These are phyloP conservation scores for Yamadazyma sp. DNA, from an alignment of 1,139 yeast species.

Conservation along the genomic window DNA sequence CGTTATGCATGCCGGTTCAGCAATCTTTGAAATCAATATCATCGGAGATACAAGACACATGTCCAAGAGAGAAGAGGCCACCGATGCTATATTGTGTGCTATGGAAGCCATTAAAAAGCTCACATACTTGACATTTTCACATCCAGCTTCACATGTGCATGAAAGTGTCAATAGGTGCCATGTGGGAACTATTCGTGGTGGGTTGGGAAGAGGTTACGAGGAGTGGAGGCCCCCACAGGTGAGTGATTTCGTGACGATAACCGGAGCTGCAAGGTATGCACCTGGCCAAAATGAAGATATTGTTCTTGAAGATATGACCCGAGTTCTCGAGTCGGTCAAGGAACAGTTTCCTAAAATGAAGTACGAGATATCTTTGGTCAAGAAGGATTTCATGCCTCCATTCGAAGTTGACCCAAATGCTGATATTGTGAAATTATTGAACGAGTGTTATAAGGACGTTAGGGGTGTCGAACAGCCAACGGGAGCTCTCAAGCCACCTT, in stretches of 20 bases:
- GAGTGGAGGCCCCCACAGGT: constrained; percentile 25
- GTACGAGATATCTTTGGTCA: constrained; percentile 19
- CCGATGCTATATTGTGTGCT: constrained; percentile 16
- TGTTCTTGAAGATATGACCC: constrained; percentile 19
- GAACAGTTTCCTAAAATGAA: constrained; percentile 22
- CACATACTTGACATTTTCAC: constrained; percentile 16
- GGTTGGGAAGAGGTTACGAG: constrained; percentile 16
- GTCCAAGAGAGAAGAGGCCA: constrained; percentile 17
- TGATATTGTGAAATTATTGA: constrained; percentile 18
- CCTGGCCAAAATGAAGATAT: constrained; percentile 22
- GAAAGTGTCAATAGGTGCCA: constrained; percentile 15
- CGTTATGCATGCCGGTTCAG: constrained; percentile 17
- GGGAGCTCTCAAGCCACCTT: constrained; percentile 25
- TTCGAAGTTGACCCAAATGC: constrained; percentile 23
- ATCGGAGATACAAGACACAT: constrained; percentile 17
- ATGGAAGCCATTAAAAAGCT: constrained; percentile 16
- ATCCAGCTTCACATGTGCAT: constrained; percentile 11
- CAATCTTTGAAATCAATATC: constrained; percentile 16
- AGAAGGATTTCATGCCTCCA: constrained; percentile 25
- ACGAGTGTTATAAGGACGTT: constrained; percentile 17
- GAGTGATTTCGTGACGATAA: constrained; percentile 24
- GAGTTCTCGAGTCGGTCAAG: constrained; percentile 20
- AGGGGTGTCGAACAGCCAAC: constrained; percentile 23
- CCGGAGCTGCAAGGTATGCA: constrained; percentile 26
- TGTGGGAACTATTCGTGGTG: constrained; percentile 16